Base-by-base conservation (phyloP, 2,329 filamentous ascomycete species). In the Dactylellina drechsleri region DNA sequence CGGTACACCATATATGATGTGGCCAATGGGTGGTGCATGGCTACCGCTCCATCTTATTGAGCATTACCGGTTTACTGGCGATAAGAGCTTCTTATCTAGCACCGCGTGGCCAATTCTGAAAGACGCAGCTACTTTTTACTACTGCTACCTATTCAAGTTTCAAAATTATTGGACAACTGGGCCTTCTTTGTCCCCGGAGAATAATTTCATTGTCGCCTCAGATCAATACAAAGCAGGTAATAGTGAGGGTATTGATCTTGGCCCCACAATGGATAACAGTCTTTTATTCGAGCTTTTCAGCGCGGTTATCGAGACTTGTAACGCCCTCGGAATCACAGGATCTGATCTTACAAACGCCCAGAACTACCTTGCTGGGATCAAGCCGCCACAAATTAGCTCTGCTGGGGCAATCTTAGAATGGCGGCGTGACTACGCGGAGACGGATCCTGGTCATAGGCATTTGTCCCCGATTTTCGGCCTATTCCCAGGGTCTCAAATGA, bases 401-500 rank as follows among this genome's bases (percentile, higher is more conserved):
- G 60, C 73, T 31, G 80, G 80, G 0, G 78, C 79, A 53, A 76
- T 81, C 15, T 78, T 80, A 47, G 80, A 81, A 75, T 81, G 80
- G 80, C 72, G 72, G 10, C 66, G 78, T 40, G 81, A 81, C 40
- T 75, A 77, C 7, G 81, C 82, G 67, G 79, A 60, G 41, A 49
- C 81, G 2, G 85, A 86, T 50, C 83, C 82, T 0, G 84, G 84
- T 0, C 85, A 86, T 71, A 82, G 85, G 0, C 85, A 86, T 54
- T 81, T 86, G 4, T 85, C 84, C 0, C 85, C 85, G 66, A 80
- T 86, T 0, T 85, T 83, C 68, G 84, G 82, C 0, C 80, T 86
- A 1, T 83, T 83, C 60, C 85, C 85, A 0, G 84, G 84, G 0
- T 81, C 80, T 2, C 70, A 78, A 3, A 83, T 85, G 13, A 80